Conservation (phyloP, 257 asterid species). For the Galeopsis tetrahit region DNA sequence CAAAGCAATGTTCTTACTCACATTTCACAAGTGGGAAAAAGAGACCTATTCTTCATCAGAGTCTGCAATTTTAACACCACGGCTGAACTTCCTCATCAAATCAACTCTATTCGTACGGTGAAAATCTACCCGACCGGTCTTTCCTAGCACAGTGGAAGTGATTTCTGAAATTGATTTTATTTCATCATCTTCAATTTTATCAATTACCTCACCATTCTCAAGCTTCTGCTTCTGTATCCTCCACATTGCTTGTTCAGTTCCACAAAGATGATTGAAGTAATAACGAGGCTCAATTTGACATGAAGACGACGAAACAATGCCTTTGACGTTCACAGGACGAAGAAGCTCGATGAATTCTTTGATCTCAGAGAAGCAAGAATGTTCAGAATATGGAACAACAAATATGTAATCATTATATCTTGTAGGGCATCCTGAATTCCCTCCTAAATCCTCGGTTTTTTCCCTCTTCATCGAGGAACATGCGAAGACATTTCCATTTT, state of each 20-base stretch:
- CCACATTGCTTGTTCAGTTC: slow-evolving; percentile 55
- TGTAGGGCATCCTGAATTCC: slow-evolving; percentile 33
- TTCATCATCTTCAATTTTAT: slow-evolving; percentile 37
- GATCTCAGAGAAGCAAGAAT: slow-evolving; percentile 83
- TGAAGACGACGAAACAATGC: slow-evolving; percentile 67
- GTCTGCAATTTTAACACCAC: slow-evolving; percentile 61
- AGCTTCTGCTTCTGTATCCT: slow-evolving; percentile 45
- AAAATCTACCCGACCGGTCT: slow-evolving; percentile 40
- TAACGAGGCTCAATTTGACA: slow-evolving; percentile 59
- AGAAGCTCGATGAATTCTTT: slow-evolving; percentile 73
- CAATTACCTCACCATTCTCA: slow-evolving; percentile 39
- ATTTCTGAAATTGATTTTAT: slow-evolving; percentile 36
- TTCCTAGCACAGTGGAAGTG: slow-evolving; percentile 31
- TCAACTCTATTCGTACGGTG: slow-evolving; percentile 61
- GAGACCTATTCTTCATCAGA: slow-evolving; percentile 30
- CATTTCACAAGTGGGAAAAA: not conserved
- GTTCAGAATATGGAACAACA: slow-evolving; percentile 83
- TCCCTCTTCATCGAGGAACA: slow-evolving; percentile 20
- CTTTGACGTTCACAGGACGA: slow-evolving; percentile 65
- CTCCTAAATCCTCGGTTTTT: slow-evolving; percentile 29
- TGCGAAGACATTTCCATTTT: slow-evolving; percentile 32
- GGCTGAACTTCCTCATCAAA: slow-evolving; percentile 57
- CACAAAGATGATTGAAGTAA: slow-evolving; percentile 65
- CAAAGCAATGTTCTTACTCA: not conserved
- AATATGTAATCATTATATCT: slow-evolving; percentile 51